Evolutionary conservation across 192 early-diverging fungal genomes (phyloP), one percentile per base, ranked within the genome.

Genomic region (Rhizoclosmatium globosum): DNA sequence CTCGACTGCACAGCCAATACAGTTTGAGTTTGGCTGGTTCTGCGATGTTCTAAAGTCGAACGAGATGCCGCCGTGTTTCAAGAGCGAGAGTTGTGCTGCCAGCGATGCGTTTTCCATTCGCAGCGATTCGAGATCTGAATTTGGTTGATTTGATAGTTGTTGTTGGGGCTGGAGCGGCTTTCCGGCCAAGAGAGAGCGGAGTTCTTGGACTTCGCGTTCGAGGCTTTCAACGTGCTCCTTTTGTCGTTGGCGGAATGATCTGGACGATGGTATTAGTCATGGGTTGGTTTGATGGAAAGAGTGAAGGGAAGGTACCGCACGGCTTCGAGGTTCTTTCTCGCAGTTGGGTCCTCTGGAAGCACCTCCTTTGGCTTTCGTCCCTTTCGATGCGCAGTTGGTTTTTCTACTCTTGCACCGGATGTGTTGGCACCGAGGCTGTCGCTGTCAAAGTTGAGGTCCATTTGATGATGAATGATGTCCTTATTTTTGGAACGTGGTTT

Each of bases 201-300:
- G 66, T 53, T 23, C 56, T 42, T 60, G 58, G 11, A 48, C 72
- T 21, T 48, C 19, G 6, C 46, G 41, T 44, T 74, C 72, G 58
- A 74, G 72, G 3, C 53, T 7, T 47, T 43, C 17, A 9, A 74
- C 44, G 59, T 64, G 46, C 7, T 64, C 7, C 43, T 17, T 13
- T 38, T 74, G 7, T 9, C 46, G 7, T n/a, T 64, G 15, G n/a
- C 61, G 72, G 59, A 43, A 68, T 6, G 21, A 11, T n/a, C 66
- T 62, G 23, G 23, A 7, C 4, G 60, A 62, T 9, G 53, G 53
- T 15, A 62, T 21, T 21, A 62, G 4, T 23, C 7, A 21, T 62
- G 60, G 11, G 21, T 21, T 62, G 60, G 60, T 7, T 62, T 23
- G 17, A 53, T 53, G 6, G 17, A 7, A 53, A 53, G 17, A 13